Evolutionary conservation across 2,329 filamentous ascomycete genomes (phyloP), one percentile per base, ranked within the genome.

Genomic region (Microcyclosporella mali): DNA sequence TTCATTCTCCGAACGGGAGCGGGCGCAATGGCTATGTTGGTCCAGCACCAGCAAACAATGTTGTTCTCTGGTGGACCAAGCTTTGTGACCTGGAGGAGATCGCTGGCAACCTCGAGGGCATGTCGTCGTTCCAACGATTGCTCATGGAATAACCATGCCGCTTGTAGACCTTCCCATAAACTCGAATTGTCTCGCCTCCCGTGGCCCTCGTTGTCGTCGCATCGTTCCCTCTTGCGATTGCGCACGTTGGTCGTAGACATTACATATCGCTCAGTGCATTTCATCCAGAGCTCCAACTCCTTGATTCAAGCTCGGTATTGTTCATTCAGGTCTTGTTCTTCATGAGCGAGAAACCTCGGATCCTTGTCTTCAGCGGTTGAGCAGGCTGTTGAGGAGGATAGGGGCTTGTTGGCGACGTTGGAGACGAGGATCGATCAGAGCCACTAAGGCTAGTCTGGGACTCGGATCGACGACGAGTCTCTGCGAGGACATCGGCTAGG

Each of bases 401-500:
- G 14, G 49, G 36, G 3, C 37, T 30, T 15, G 41, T 43, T 15
- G 45, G 33, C 14, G 45, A 41, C 10, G 50, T 47, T 1, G 46
- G 41, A 6, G 51, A 49, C 9, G 17, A 27, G 0, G 49, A 51
- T 27, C 48, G 51, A 25, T 51, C 51, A 36, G 43, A 52, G 0
- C 37, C 25, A 37, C 49, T 55, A 2, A 52, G 42, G 27, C 54
- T 59, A 37, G 49, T 44, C 19, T 56, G 46, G n/a, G 58, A 60
- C 12, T 56, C 46, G 11, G 58, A 60, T 42, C 61, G 49, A 37
- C 53, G 51, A 21, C 58, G 48, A 3, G 53, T 59, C 39, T 63
- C 62, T 6, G 53, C 56, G 4, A 65, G 53, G 6, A 62, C 56
- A 36, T 63, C 60, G 41, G 63, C 60, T 7, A 66, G 51, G 41